Percentiles rank a stretch among this genome's conserved stretches.
phyloP scores from a whole-genome alignment of 257 asterid species.

The Nicotiana otophora region DNA sequence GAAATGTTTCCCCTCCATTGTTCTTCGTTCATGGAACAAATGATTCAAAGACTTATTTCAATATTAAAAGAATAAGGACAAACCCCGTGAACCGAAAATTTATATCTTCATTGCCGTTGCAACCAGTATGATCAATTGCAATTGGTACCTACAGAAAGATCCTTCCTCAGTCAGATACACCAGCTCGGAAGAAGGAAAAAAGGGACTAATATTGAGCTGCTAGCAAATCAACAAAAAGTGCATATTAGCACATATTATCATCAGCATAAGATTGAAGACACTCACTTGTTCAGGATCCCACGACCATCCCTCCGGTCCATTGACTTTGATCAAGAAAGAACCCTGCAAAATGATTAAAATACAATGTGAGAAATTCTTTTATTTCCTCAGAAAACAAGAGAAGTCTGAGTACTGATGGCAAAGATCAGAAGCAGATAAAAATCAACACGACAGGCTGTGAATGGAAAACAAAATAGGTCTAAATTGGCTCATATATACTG shows the following conservation, averaged over 20 bases:
- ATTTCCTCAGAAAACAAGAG: conserved; percentile 10
- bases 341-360: conserved; percentile 50
- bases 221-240: not conserved
- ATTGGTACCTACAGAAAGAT: conserved; percentile 61
- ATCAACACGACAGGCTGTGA: not conserved
- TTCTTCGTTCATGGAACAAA: not conserved
- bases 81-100: conserved; percentile 92
- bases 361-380: conserved; percentile 8
- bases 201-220: not conserved
- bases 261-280: conserved; percentile 22
- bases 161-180: conserved; percentile 19
- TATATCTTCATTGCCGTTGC: conserved; percentile 89
- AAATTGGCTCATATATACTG: not conserved
- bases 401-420: not conserved
- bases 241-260: not conserved
- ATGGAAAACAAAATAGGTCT: not conserved
- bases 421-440: not conserved
- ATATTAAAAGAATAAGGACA: conserved; percentile 12
- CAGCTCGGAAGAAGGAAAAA: not conserved
- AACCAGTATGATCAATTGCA: conserved; percentile 74
- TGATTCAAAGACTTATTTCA: not conserved
- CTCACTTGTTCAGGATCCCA: conserved; percentile 92
- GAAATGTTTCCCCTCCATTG: not conserved
- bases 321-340: conserved; percentile 78
- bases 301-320: conserved; percentile 96